Conservation (phyloP, 2,329 filamentous ascomycete species). For the Penicillium sp. region DNA sequence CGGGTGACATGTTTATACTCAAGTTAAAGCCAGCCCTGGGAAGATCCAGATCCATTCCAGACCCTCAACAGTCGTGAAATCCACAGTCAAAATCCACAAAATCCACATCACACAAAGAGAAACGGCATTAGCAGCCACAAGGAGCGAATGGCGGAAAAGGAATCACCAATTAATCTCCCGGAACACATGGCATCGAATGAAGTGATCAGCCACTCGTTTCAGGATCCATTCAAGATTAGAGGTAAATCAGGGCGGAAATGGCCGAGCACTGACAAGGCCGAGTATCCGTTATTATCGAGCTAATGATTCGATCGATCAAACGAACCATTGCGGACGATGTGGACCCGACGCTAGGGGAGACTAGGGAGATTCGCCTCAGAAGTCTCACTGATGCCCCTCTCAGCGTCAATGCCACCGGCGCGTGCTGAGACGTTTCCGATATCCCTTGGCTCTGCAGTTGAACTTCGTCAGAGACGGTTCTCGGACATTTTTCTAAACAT, state of each 20-base stretch:
- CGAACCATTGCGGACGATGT: not conserved
- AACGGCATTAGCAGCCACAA: not conserved
- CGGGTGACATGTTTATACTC: not conserved
- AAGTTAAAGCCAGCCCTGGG: not conserved
- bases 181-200: not conserved
- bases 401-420: not conserved
- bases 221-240: slow-evolving; percentile 1
- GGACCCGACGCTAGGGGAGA: not conserved
- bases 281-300: not conserved
- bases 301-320: not conserved
- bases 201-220: slow-evolving; percentile 10
- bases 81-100: not conserved
- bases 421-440: not conserved
- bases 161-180: slow-evolving; percentile 4
- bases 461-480: not conserved
- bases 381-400: not conserved
- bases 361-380: not conserved
- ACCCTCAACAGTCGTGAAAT: not conserved
- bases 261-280: not conserved
- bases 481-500: not conserved
- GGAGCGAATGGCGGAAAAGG: not conserved
- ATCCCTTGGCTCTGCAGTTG: not conserved
- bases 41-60: not conserved
- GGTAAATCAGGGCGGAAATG: not conserved
- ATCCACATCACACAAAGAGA: not conserved